Evolutionary conservation across 2,329 filamentous ascomycete species (phyloP), one percentile per base, ranked within the genome.

Genomic region (Pezicula rhizophila): DNA sequence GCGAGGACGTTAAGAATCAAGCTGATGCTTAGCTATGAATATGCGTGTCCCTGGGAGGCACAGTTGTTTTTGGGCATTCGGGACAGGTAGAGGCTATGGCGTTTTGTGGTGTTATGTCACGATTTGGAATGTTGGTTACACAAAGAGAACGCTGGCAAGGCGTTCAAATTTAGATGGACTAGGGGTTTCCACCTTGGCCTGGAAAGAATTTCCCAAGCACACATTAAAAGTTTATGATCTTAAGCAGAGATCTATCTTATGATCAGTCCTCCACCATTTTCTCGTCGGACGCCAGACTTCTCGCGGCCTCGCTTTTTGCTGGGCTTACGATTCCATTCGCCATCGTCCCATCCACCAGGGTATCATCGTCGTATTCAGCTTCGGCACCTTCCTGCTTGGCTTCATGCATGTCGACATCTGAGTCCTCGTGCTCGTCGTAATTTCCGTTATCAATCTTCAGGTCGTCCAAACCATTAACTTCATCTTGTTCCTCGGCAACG

Each of bases 401-500:
- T 8, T 39, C 39, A 31, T 43, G 26, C 18, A 35, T 40, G 3
- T 47, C 49, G 23, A 33, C 45, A 31, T 56, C 53, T 33, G 37
- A 45, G 17, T 53, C 42, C 14, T 53, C 25, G 3, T 39, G 46
- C 43, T 50, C 42, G 1, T 28, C 35, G 5, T 1, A 20, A 42
- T 23, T n/a, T 38, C 51, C 50, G 6, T 51, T 42, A 26, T 55
- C 49, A 1, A 51, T 46, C 28, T 57, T 52, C 34, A 58, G n/a
- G 5, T 41, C 47, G 37, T 54, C 45, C 14, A 58, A 45, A 18
- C 49, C 45, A 25, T 42, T 42, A 26, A 49, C 39, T 15, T 34
- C 48, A 28, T 51, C 51, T n/a, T 60, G 56, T 26, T 58, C 56
- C 2, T 60, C 57, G 15, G 49, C 43, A 15, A 64, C 60, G 55